Evolutionary conservation across 192 early-diverging fungal genomes (phyloP), one percentile per base, ranked within the genome.

Genomic region (Chytriomyces confervae): DNA sequence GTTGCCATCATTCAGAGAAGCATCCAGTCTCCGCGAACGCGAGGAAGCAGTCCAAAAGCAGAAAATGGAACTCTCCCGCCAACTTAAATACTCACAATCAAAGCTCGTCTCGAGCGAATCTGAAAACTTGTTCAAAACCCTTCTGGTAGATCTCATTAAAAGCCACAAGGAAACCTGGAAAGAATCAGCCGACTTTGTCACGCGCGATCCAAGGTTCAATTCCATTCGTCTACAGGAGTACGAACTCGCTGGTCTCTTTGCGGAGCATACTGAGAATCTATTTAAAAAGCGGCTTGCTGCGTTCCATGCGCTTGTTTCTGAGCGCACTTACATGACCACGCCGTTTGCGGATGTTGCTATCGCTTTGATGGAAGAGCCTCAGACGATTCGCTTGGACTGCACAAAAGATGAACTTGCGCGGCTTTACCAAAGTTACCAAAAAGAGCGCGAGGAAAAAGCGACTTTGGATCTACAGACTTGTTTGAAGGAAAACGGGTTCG

Each of bases 21-120:
- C 80, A 49, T 86, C 80, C 3, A 86, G 84, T 83, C 64, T 90
- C 43, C 81, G 87, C 23, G 84, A 90, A 67, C 80, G 89, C 18
- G 89, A 90, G 81, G 84, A 70, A 50, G 76, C 86, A 50, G 89
- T 91, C 47, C 80, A 84, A 18, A 79, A 77, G 7, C 88, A 91
- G 62, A 69, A 66, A 48, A 71, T 43, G 6, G 48, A 61, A n/a
- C 66, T 82, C 10, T 77, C 75, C 27, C 77, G 83, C n/a, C 84
- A 91, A 75, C 77, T 76, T 16, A 73, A 77, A 44, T 24, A 46
- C 36, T 77, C 77, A 18, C 79, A 83, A 36, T 78, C 70, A 29
- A 69, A 27, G 20, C 76, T 86, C 1, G 60, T 79, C 44, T 67
- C 73, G 9, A 82, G 81, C 10, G 87, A 90, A 48, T 88, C 87